phyloP scores from a whole-genome alignment of 352 stramenopile species.

The Pythium periplocum region DNA sequence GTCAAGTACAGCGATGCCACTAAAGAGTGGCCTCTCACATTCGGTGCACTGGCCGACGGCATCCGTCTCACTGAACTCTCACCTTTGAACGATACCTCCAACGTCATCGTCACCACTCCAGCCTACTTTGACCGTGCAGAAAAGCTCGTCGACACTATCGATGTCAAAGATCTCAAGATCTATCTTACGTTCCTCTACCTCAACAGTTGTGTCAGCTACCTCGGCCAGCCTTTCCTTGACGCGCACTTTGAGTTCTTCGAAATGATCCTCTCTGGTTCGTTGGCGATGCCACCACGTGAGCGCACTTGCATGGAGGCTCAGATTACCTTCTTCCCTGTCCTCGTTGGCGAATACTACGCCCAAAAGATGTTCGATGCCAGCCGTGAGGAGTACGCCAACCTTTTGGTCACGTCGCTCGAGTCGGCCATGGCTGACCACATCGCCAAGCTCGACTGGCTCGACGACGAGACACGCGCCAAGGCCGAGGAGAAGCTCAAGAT shows the following conservation, averaged over 20 bases:
- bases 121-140: conserved; percentile 48
- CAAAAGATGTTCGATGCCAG: conserved; percentile 65
- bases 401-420: conserved; percentile 81
- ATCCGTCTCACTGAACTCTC: conserved; percentile 29
- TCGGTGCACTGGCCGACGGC: conserved; percentile 33
- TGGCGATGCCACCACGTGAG: conserved; percentile 43
- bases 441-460: conserved; percentile 87
- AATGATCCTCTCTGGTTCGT: conserved; percentile 49
- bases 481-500: conserved; percentile 80
- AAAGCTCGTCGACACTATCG: conserved; percentile 20
- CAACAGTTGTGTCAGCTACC: conserved; percentile 23
- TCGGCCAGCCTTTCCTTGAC: conserved; percentile 66
- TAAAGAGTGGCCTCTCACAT: conserved; percentile 31
- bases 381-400: conserved; percentile 53
- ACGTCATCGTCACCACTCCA: conserved; percentile 38
- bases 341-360: conserved; percentile 77
- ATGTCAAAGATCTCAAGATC: conserved; percentile 36
- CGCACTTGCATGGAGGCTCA: conserved; percentile 47
- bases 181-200: conserved; percentile 45
- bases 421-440: conserved; percentile 72
- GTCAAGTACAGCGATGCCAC: conserved; percentile 52
- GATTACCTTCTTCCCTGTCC: conserved; percentile 28
- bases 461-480: conserved; percentile 59
- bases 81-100: conserved; percentile 20
- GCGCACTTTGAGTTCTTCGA: conserved; percentile 87